Evolutionary conservation across 1,284 basidiomycete species (phyloP).

Genomic region (Ganoderma leucocontextum): DNA sequence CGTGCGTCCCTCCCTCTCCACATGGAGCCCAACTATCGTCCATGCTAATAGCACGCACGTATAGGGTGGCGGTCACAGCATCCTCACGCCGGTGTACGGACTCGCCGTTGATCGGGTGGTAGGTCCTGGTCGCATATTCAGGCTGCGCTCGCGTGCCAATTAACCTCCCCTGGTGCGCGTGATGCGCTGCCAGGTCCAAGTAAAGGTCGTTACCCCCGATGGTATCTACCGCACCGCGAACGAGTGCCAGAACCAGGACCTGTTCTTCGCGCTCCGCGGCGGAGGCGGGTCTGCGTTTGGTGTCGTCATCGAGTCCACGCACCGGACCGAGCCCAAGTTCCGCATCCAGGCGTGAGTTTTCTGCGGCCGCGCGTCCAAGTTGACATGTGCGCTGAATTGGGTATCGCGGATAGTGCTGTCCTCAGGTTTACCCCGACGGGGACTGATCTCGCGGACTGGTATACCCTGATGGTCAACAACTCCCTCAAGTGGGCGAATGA

Average conservation of each 20-base stretch:
- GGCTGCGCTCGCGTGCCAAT: neutral
- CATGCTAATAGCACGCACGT: neutral
- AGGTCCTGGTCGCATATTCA: neutral
- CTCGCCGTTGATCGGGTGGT: conserved; percentile 51
- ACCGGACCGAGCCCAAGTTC: conserved; percentile 37
- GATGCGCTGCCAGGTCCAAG: conserved; percentile 25
- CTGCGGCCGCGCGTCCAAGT: conserved; percentile 3
- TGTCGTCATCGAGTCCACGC: conserved; percentile 41
- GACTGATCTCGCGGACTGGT: conserved; percentile 33
- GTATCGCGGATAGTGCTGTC: conserved; percentile 27
- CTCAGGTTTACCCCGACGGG: conserved; percentile 30
- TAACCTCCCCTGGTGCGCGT: neutral
- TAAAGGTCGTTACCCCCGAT: conserved; percentile 43
- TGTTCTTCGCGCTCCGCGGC: conserved; percentile 45
- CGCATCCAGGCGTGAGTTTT: conserved; percentile 39
- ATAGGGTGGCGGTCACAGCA: conserved; percentile 60
- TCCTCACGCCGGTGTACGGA: conserved; percentile 47
- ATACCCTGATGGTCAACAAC: conserved; percentile 46
- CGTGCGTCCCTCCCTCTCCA: conserved; percentile 22
- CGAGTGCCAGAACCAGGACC: conserved; percentile 45
- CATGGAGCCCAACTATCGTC: neutral
- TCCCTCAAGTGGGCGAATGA: conserved; percentile 52
- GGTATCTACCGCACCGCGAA: conserved; percentile 43
- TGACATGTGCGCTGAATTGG: neutral
- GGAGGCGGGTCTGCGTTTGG: conserved; percentile 43